Percentiles rank a stretch among this genome's conserved stretches.
Evolutionary conservation across 495 filamentous ascomycete species (phyloP).

Genomic region (Aspergillus incahuasiensis): DNA sequence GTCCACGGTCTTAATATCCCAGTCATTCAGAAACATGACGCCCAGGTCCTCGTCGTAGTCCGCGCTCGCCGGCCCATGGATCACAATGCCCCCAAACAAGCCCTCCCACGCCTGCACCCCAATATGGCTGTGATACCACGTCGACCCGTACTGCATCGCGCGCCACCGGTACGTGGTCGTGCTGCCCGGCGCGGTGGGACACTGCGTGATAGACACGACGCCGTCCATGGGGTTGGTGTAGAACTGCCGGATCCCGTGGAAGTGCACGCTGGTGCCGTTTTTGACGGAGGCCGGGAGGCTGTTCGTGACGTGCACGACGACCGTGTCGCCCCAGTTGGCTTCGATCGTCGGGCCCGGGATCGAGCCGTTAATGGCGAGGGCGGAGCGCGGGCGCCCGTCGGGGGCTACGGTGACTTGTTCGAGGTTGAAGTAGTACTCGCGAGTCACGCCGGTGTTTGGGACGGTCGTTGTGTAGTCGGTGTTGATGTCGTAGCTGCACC

Average conservation of each 20-base stretch:
- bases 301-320: constrained; percentile 59
- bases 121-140: constrained; percentile 79
- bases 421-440: constrained; percentile 31
- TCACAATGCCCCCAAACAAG: constrained; percentile 30
- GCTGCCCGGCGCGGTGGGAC: constrained; percentile 54
- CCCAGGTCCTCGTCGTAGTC: constrained; percentile 64
- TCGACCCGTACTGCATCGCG: constrained; percentile 66
- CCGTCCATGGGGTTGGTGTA: constrained; percentile 52
- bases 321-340: constrained; percentile 61
- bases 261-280: constrained; percentile 53
- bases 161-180: constrained; percentile 66
- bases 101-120: constrained; percentile 55
- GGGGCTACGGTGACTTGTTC: constrained; percentile 60
- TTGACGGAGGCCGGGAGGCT: constrained; percentile 59
- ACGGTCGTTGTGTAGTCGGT: constrained; percentile 49
- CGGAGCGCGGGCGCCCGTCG: constrained; percentile 59
- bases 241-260: constrained; percentile 49
- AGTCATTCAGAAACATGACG: constrained; percentile 61
- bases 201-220: constrained; percentile 67
- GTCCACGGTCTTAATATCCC: constrained; percentile 42
- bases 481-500: constrained; percentile 48
- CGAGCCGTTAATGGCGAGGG: constrained; percentile 70
- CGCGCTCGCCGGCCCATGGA: constrained; percentile 48
- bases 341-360: constrained; percentile 56
- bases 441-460: constrained; percentile 36